Evolutionary conservation across 331 rosid species (phyloP).

Genomic region (Cydonia oblonga): DNA sequence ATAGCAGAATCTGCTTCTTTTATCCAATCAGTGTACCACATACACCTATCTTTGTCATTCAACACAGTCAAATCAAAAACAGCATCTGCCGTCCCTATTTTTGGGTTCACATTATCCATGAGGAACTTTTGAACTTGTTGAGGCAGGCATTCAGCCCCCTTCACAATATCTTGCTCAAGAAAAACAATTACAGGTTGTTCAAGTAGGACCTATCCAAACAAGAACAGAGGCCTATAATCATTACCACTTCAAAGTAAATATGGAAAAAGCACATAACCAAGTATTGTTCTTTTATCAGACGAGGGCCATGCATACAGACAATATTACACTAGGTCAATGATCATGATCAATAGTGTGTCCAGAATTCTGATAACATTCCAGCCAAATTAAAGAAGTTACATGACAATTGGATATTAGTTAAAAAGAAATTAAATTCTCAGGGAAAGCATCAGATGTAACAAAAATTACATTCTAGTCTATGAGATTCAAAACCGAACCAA

Average conservation of each 20-base stretch:
- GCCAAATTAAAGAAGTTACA: background rate
- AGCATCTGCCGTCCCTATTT: constrained; percentile 11
- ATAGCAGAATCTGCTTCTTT: constrained; percentile 29
- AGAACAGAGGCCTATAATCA: constrained; percentile 9
- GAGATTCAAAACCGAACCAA: background rate
- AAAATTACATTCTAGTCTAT: too few relatives aligned
- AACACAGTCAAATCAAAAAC: constrained; percentile 29
- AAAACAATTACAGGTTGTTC: constrained; percentile 58
- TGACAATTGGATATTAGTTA: background rate
- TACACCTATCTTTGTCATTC: constrained; percentile 52
- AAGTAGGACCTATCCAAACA: constrained; percentile 52
- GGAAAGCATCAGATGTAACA: background rate
- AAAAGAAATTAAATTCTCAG: background rate
- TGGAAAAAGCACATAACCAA: background rate
- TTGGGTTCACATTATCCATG: constrained; percentile 16
- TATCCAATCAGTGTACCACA: constrained; percentile 49
- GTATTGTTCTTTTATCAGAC: background rate
- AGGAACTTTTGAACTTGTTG: constrained; percentile 29
- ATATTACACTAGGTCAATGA: background rate
- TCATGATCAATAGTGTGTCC: background rate
- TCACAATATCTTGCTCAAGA: constrained; percentile 36
- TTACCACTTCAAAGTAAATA: background rate
- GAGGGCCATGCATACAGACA: background rate
- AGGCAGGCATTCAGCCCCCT: constrained; percentile 27
- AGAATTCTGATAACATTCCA: background rate